Percentiles rank a stretch among this genome's conserved stretches.
Evolutionary conservation across 768 basidiomycete species (phyloP).

Genomic region (Tephrocybe sp.): DNA sequence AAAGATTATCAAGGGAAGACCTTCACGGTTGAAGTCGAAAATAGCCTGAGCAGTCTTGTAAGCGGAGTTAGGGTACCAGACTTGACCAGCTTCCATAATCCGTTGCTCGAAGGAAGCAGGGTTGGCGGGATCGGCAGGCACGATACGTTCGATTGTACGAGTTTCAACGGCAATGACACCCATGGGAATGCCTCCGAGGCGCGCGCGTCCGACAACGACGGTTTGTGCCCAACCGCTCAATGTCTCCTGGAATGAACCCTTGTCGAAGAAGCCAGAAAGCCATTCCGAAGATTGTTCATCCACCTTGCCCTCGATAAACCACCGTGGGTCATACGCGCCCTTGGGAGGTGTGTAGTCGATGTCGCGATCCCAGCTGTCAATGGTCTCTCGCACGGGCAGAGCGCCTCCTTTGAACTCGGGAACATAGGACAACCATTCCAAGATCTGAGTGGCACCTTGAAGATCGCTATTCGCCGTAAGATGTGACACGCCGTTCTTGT

Average conservation of each 20-base stretch:
- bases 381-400: conserved; percentile 71
- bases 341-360: conserved; percentile 91
- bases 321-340: conserved; percentile 93
- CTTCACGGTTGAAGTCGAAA: conserved; percentile 97
- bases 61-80: conserved; percentile 99
- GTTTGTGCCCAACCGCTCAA: conserved; percentile 99
- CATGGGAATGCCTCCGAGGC: conserved; percentile 94
- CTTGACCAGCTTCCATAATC: conserved; percentile 99
- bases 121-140: conserved; percentile 98
- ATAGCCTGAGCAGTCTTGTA: conserved; percentile 99
- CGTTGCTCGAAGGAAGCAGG: conserved; percentile 94
- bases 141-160: conserved; percentile 92
- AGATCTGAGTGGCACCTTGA: conserved; percentile 90
- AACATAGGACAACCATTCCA: conserved; percentile 93
- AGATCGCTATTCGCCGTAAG: conserved; percentile 93
- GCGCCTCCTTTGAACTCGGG: conserved; percentile 79
- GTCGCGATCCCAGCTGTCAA: conserved; percentile 88
- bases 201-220: conserved; percentile 94
- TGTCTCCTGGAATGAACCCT: conserved; percentile 97
- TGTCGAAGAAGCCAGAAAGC: conserved; percentile 94
- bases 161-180: conserved; percentile 99
- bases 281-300: conserved; percentile 79
- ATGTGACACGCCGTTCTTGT: conserved; percentile 99
- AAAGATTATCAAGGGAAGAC: conserved; percentile 94
- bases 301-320: conserved; percentile 94